Evolutionary conservation across 2,329 filamentous ascomycete genomes (phyloP).

Genomic region (Sporothrix euskadiensis): DNA sequence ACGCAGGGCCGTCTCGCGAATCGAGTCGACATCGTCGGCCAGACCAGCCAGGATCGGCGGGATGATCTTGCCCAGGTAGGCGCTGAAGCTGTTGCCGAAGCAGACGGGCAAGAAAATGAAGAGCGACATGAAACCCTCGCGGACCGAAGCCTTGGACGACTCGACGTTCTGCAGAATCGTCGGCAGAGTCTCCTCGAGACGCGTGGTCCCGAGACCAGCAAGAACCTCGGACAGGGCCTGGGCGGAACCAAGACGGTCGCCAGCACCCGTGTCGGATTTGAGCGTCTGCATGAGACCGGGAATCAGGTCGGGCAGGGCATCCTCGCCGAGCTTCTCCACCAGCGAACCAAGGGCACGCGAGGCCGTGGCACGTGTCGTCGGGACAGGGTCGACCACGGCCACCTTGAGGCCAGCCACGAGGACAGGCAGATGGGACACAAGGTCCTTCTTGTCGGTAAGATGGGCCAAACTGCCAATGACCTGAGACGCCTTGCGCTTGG

Average conservation of each 20-base stretch:
- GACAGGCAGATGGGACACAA: slow-evolving; percentile 86
- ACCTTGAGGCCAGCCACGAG: slow-evolving; percentile 85
- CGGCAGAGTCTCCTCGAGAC: slow-evolving; percentile 91
- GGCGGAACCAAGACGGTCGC: slow-evolving; percentile 91
- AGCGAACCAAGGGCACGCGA: slow-evolving; percentile 94
- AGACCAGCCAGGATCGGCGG: slow-evolving; percentile 91
- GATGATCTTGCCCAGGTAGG: slow-evolving; percentile 93
- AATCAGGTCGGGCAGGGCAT: slow-evolving; percentile 93
- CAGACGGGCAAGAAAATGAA: slow-evolving; percentile 99
- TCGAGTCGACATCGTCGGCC: slow-evolving; percentile 94
- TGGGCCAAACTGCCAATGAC: slow-evolving; percentile 98
- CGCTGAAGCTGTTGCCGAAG: slow-evolving; percentile 97
- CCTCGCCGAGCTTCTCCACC: slow-evolving; percentile 97
- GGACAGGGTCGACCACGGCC: slow-evolving; percentile 92
- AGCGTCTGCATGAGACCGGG: slow-evolving; percentile 96
- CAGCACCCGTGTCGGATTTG: slow-evolving; percentile 94
- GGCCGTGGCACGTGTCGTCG: slow-evolving; percentile 91
- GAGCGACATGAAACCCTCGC: slow-evolving; percentile 98
- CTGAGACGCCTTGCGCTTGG: slow-evolving; percentile 93
- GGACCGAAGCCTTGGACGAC: slow-evolving; percentile 83
- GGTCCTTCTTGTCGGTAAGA: slow-evolving; percentile 92
- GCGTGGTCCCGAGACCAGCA: slow-evolving; percentile 86
- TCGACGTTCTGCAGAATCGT: slow-evolving; percentile 96
- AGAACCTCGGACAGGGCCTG: slow-evolving; percentile 96
- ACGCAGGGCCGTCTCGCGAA: slow-evolving; percentile 92